Evolutionary conservation across 2,329 filamentous ascomycete genomes (phyloP).

Genomic region (Plectosphaerella sp.): DNA sequence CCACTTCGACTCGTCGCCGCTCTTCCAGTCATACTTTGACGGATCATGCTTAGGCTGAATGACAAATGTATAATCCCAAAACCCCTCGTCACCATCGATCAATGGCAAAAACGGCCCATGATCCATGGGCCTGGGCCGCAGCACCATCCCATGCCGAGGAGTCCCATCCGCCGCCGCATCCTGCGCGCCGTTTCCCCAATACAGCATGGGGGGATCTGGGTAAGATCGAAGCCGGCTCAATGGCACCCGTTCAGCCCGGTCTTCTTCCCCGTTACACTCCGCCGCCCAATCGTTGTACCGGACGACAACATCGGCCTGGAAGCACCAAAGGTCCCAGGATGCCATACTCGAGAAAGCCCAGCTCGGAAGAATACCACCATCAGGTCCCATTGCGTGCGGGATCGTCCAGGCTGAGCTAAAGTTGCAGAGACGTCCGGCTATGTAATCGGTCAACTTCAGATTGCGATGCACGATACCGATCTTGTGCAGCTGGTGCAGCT

Average conservation of each 20-base stretch:
- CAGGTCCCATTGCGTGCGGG: background rate
- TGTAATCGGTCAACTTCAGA: background rate
- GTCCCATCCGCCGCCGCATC: too few species aligned
- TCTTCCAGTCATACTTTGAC: too few species aligned
- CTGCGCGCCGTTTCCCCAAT: too few species aligned
- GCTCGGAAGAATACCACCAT: background rate
- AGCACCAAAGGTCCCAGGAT: background rate
- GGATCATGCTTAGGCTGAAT: too few species aligned
- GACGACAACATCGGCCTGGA: background rate
- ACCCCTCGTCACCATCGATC: too few species aligned
- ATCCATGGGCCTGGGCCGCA: too few species aligned
- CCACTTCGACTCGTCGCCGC: too few species aligned
- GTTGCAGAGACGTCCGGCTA: background rate
- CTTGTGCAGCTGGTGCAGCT: background rate
- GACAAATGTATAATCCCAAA: too few species aligned
- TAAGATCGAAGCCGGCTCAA: background rate
- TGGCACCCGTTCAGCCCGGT: background rate
- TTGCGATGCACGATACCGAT: background rate
- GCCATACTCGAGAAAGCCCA: background rate
- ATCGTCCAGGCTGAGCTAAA: background rate
- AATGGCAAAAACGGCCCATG: too few species aligned
- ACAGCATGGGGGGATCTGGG: background rate
- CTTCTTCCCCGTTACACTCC: background rate
- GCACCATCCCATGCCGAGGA: too few species aligned
- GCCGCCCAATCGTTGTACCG: background rate